phyloP scores from a whole-genome alignment of 148 eudicot genomes.

The Chenopodium berlandieri region DNA sequence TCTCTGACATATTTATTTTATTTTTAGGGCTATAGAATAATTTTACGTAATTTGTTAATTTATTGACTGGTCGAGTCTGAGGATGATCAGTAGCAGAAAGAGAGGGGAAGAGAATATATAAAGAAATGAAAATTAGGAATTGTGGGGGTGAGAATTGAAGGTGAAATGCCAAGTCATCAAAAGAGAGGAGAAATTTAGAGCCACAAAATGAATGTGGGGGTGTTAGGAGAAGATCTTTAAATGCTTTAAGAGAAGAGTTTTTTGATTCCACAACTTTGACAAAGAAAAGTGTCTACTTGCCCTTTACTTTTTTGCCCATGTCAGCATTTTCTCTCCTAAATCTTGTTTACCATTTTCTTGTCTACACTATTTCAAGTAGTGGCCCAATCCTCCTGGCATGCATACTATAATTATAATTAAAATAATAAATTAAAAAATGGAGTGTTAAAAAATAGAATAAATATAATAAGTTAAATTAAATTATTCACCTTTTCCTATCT shows the following conservation, averaged over 20 bases:
- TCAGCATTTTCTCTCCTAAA: slow-evolving; percentile 27
- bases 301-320: slow-evolving; percentile 33
- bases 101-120: slow-evolving; percentile 18
- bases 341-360: not conserved
- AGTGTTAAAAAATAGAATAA: too few species aligned
- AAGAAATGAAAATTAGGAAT: not conserved
- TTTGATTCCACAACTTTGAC: slow-evolving; percentile 25
- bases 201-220: slow-evolving; percentile 64
- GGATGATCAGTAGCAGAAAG: slow-evolving; percentile 3
- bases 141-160: slow-evolving; percentile 21
- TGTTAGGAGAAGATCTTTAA: slow-evolving; percentile 34
- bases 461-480: too few species aligned
- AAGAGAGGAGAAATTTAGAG: slow-evolving; percentile 36
- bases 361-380: slow-evolving; percentile 10
- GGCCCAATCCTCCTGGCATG: slow-evolving; percentile 1
- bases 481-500: not conserved
- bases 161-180: slow-evolving; percentile 54
- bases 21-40: not conserved
- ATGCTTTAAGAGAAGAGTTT: slow-evolving; percentile 26
- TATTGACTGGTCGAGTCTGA: not conserved
- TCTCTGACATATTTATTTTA: slow-evolving; percentile 36
- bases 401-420: not conserved
- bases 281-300: slow-evolving; percentile 27
- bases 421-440: too few species aligned
- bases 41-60: too few species aligned